These are phyloP conservation scores for Scopulariopsis brevicaulis DNA, from an alignment of 2,329 filamentous ascomycete species.

Conservation along the genomic window DNA sequence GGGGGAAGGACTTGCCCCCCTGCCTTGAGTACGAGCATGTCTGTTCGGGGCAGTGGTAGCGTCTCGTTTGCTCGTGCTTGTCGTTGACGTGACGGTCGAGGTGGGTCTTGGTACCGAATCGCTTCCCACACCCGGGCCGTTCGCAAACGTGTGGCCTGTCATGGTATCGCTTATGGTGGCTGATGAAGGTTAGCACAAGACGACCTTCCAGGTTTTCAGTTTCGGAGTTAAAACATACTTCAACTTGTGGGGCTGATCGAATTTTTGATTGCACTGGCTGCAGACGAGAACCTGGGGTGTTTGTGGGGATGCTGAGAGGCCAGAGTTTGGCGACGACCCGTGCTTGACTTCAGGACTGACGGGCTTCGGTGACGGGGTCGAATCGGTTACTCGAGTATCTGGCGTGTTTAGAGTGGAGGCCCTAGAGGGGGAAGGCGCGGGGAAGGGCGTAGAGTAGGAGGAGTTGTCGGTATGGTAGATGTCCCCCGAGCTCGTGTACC, in stretches of 20 bases:
- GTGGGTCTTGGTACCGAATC: conserved; percentile 51
- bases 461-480: conserved; percentile 18
- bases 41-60: conserved; percentile 43
- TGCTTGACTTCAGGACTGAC: conserved; percentile 23
- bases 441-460: conserved; percentile 29
- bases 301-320: conserved; percentile 6
- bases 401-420: conserved; percentile 32
- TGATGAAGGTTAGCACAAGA: conserved; percentile 15
- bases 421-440: conserved; percentile 24
- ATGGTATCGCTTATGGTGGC: conserved; percentile 50
- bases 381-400: conserved; percentile 28
- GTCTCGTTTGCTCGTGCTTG: conserved; percentile 47
- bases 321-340: conserved; percentile 20
- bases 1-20: conserved; percentile 46
- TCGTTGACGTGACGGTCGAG: conserved; percentile 52
- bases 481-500: conserved; percentile 8
- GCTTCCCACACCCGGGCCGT: conserved; percentile 39
- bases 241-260: conserved; percentile 48
- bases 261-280: conserved; percentile 30
- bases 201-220: conserved; percentile 3
- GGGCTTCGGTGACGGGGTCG: conserved; percentile 28
- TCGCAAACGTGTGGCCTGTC: conserved; percentile 47
- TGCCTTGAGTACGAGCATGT: conserved; percentile 43
- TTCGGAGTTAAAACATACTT: conserved; percentile 29
- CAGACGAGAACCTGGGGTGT: conserved; percentile 18